These are phyloP conservation scores for Gloeophyllum trabeum DNA, from an alignment of 768 basidiomycete genomes.

Conservation along the genomic window DNA sequence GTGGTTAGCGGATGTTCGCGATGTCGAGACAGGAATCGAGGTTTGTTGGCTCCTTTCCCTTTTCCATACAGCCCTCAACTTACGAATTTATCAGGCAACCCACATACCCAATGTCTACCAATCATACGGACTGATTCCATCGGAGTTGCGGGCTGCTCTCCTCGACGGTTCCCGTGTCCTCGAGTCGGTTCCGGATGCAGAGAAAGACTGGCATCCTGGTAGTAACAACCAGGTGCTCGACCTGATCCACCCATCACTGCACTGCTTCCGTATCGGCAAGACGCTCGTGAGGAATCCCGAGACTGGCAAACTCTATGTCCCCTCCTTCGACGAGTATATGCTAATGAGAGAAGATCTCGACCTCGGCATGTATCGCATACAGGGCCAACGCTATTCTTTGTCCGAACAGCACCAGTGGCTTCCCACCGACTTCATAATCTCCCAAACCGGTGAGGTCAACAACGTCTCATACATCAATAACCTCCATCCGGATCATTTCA, in stretches of 20 bases:
- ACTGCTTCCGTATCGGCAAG: slow-evolving; percentile 13
- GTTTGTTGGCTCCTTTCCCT: not conserved
- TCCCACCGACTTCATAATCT: slow-evolving; percentile 18
- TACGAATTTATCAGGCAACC: too few species aligned
- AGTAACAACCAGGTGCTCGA: slow-evolving; percentile 31
- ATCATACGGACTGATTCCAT: not conserved
- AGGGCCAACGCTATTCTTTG: slow-evolving; percentile 6
- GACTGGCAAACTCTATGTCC: too few species aligned
- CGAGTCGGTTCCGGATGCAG: slow-evolving; percentile 22
- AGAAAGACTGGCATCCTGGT: slow-evolving; percentile 35
- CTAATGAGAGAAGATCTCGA: too few species aligned
- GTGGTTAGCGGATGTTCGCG: not conserved
- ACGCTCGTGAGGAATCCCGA: not conserved
- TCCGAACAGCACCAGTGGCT: slow-evolving; percentile 15
- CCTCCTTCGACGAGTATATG: too few species aligned
- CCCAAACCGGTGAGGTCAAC: too few species aligned
- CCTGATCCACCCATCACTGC: slow-evolving; percentile 34
- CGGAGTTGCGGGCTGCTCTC: not conserved
- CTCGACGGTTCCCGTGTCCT: slow-evolving; percentile 9
- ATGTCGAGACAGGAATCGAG: not conserved
- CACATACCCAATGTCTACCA: not conserved
- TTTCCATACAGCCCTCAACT: too few species aligned
- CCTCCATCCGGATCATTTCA: not conserved
- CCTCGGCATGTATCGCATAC: too few species aligned
- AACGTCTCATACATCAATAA: not conserved